Base-by-base conservation (phyloP, 768 basidiomycete genomes). In the Collybiopsis luxurians region DNA sequence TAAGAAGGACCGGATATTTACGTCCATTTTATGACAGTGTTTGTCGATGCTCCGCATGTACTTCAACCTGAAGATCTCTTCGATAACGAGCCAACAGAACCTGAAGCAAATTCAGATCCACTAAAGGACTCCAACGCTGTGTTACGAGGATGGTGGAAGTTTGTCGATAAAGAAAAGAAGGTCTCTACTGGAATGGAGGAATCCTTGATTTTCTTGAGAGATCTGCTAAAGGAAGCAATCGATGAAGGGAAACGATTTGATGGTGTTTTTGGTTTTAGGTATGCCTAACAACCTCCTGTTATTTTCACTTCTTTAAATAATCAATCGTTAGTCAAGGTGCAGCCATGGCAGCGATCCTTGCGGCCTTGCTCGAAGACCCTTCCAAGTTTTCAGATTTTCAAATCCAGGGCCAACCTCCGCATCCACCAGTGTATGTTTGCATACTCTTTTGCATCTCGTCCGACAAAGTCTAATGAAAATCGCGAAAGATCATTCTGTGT, bases 211-310 rank as follows among this genome's bases (percentile, higher is more conserved):
- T 54, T 71, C 45, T 69, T 93, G 27, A 79, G 77, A 60, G 84
- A 87, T 38, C 66, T 85, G 6, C 69, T 94, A 56, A 74, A 72
- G 57, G 75, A 73, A 51, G 79, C 84, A 34, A 92, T 88, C 69
- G 84, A 89, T 71, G 89, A 89, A 59, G 59, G 85, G 27, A 49
- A 31, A 53, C 39, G 59, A 55, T 55, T 55, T 54, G 43, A 43
- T 58, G 90, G 89, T 26, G 80, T 92, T 9, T 80, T 92, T 64
- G 90, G 90, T 4, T 92, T 92, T 66, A 91, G 89, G 87, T 85
- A 26, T 28, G 70, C 56, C 58, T 12, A 47, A 34, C n/a, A 21
- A 28, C 28, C 17, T 12, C 19, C 2, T 13, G 39, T 7, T 10
- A 15, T 26, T n/a, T 31, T 9, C 17, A 19, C 15, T 50, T 12